Percentiles rank a stretch among this genome's conserved stretches.
Evolutionary conservation across 768 basidiomycete species (phyloP).

Genomic region (Calocybe indica): DNA sequence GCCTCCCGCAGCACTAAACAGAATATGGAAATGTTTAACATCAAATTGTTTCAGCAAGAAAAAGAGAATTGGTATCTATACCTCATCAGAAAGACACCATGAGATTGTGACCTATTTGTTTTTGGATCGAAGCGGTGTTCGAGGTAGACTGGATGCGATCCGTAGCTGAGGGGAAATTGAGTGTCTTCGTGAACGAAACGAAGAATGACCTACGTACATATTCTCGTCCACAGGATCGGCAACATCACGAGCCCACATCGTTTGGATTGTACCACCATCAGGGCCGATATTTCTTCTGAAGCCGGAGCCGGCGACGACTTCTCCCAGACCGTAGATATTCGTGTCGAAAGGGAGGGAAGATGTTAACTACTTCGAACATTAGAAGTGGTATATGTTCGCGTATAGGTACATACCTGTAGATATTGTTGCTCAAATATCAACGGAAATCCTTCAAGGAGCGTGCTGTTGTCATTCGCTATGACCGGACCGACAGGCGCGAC

Average conservation of each 20-base stretch:
- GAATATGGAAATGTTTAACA: slow-evolving; percentile 1
- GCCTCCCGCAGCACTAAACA: slow-evolving; percentile 53
- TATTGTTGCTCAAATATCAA: slow-evolving; percentile 80
- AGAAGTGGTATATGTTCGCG: background rate
- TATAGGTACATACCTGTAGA: slow-evolving; percentile 44
- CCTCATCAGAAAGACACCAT: slow-evolving; percentile 75
- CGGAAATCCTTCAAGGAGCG: slow-evolving; percentile 56
- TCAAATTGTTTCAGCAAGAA: background rate
- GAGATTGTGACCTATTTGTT: slow-evolving; percentile 49
- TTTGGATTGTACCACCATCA: slow-evolving; percentile 57
- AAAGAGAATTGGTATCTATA: slow-evolving; percentile 14
- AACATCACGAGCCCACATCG: slow-evolving; percentile 60
- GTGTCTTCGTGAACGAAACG: background rate
- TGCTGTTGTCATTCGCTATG: slow-evolving; percentile 43
- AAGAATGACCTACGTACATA: slow-evolving; percentile 33
- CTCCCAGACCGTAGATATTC: slow-evolving; percentile 77
- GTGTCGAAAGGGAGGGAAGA: slow-evolving; percentile 60
- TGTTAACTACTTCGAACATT: slow-evolving; percentile 34
- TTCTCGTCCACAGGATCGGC: slow-evolving; percentile 64
- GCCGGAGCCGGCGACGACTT: slow-evolving; percentile 64
- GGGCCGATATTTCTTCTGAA: slow-evolving; percentile 56
- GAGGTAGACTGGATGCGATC: slow-evolving; percentile 66
- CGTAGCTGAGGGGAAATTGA: slow-evolving; percentile 39
- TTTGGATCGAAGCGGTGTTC: slow-evolving; percentile 62
- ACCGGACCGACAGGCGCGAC: slow-evolving; percentile 51